Base-by-base conservation (phyloP, 306 rosid genomes). In the Cucurbita pepo region DNA sequence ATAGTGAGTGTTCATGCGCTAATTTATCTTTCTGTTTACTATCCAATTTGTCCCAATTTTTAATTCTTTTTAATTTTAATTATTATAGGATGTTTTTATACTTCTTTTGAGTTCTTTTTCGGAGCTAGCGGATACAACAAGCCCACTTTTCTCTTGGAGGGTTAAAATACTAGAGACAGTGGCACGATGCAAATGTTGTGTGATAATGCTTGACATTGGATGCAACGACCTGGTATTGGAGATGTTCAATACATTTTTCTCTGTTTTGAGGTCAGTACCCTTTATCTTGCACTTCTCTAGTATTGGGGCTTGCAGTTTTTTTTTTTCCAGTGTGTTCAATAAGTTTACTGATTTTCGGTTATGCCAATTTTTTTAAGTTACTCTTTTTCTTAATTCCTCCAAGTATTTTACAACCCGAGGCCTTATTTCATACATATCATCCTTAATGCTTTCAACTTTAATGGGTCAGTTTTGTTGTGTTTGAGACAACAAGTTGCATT, bases 141-240 rank as follows among this genome's bases (percentile, higher is more conserved):
- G 84, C 55, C 84, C 96, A 8, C 80, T 81, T 41, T 91, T 94
- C 79, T 82, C 91, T 2, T 85, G 82, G 74, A 85, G 97, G 87
- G 91, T 82, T 75, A 91, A 94, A 84, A 83, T 89, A 78, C 80
- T 91, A 80, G 96, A 91, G 82, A 91, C 83, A 1, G 84, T 94
- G 75, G 86, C 96, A 45, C 85, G 83, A 71, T 83, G 89, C 55
- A 87, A 86, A 82, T 94, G 96, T 56, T 89, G 83, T 62, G 87
- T 94, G 80, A 81, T 91, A 79, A 79, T 94, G 99, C 83, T 94
- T 82, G 99, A 94, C 80, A 81, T 86, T 78, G 84, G 84, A 69
- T 78, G 92, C 84, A 22, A 75, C 40, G 91, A 88, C 83, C 81
- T 94, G 76, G 88, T 91, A 77, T 56, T 83, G 0, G 90, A 89